phyloP scores from a whole-genome alignment of 2,329 filamentous ascomycete genomes.

The Elsinoe batatas region DNA sequence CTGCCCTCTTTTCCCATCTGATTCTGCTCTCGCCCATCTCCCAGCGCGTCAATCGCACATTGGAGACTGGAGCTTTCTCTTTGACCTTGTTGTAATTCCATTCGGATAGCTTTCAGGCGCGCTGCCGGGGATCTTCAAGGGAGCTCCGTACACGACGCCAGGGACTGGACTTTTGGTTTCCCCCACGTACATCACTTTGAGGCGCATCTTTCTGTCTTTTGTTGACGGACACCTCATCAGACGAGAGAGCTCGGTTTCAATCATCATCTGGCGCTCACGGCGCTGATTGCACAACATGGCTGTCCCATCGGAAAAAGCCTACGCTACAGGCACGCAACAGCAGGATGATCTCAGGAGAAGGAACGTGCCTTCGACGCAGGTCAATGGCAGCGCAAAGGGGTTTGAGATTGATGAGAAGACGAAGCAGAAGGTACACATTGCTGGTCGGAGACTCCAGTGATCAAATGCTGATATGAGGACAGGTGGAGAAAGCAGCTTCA shows the following conservation, averaged over 20 bases:
- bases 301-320: constrained; percentile 10
- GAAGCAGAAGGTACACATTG: constrained; percentile 35
- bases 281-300: constrained; percentile 20
- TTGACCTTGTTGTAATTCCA: constrained; percentile 5
- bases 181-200: constrained; percentile 5
- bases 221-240: not conserved
- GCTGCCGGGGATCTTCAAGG: not conserved
- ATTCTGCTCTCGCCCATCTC: not conserved
- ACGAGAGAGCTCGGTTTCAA: not conserved
- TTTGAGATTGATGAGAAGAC: constrained; percentile 34
- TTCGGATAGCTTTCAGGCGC: not conserved
- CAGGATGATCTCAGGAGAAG: constrained; percentile 38
- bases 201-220: not conserved
- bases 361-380: constrained; percentile 29
- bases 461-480: constrained; percentile 3
- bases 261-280: not conserved
- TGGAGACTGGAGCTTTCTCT: not conserved
- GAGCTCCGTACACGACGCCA: constrained; percentile 8
- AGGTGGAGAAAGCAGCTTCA: constrained; percentile 48
- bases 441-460: too few species aligned
- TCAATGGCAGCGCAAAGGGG: constrained; percentile 25
- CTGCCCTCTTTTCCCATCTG: not conserved
- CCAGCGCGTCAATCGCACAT: not conserved
- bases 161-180: constrained; percentile 1
- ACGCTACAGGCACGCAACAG: constrained; percentile 32